Evolutionary conservation across 2,329 filamentous ascomycete species (phyloP).

Genomic region (Fusarium buharicum): DNA sequence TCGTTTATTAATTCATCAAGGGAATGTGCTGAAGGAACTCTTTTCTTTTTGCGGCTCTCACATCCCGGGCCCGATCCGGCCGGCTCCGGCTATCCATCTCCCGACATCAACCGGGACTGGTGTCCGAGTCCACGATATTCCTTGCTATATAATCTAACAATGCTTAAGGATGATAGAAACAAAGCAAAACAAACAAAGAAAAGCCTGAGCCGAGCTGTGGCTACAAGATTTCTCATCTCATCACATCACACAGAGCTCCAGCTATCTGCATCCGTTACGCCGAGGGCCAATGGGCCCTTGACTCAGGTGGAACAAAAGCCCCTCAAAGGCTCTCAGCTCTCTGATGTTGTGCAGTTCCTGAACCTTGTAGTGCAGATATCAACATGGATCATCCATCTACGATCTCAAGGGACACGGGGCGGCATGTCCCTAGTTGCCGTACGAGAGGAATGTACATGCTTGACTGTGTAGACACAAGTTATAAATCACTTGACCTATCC

Average conservation of each 20-base stretch:
- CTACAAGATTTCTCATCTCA: conserved; percentile 2
- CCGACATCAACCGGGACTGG: conserved; percentile 33
- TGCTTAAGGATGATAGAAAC: not conserved
- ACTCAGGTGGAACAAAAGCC: conserved; percentile 20
- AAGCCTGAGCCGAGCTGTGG: conserved; percentile 3
- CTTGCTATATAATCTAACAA: conserved; percentile 6
- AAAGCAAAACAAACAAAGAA: conserved; percentile 22
- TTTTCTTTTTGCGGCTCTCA: conserved; percentile 5
- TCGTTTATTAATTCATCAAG: not conserved
- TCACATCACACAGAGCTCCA: conserved; percentile 4
- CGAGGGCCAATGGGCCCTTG: conserved; percentile 15
- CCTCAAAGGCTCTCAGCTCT: conserved; percentile 26
- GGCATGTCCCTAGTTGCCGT: conserved; percentile 10
- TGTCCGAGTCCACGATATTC: conserved; percentile 1
- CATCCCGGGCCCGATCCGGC: conserved; percentile 24
- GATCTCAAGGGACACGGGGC: conserved; percentile 21
- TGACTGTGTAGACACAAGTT: conserved; percentile 4
- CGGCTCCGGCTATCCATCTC: conserved; percentile 12
- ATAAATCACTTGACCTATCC: conserved; percentile 29
- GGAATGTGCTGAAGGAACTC: not conserved
- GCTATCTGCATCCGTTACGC: conserved; percentile 12
- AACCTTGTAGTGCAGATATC: conserved; percentile 12
- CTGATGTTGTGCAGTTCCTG: conserved; percentile 15
- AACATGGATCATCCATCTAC: conserved; percentile 38
- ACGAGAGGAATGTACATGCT: not conserved